These are phyloP conservation scores for Ustilago lituana DNA, from an alignment of 1,284 basidiomycete species.

Conservation along the genomic window DNA sequence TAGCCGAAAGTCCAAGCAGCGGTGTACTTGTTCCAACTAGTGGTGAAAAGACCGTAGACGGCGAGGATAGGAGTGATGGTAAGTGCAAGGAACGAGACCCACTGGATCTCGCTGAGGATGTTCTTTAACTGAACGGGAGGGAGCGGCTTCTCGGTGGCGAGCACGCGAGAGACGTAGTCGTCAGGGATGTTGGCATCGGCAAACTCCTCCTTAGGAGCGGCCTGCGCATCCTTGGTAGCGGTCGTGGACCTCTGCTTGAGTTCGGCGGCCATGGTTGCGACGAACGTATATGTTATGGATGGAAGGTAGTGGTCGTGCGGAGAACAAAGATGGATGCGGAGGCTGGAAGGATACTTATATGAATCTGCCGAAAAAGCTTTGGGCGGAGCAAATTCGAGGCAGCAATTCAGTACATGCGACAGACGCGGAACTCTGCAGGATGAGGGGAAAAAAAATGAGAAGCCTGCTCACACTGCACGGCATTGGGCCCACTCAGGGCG, in stretches of 20 bases:
- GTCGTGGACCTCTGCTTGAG: conserved; percentile 44
- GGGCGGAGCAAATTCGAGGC: not conserved
- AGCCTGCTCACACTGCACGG: no score
- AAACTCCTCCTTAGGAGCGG: conserved; percentile 50
- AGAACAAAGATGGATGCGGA: not conserved
- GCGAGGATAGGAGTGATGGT: conserved; percentile 59
- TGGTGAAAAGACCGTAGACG: conserved; percentile 61
- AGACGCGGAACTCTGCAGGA: no score
- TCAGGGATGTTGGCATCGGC: conserved; percentile 61
- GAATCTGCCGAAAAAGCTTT: not conserved
- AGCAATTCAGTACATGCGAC: conserved; percentile 2
- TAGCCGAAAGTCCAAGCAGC: conserved; percentile 54
- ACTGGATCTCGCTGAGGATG: conserved; percentile 64
- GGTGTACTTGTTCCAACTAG: conserved; percentile 51
- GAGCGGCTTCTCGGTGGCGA: conserved; percentile 55
- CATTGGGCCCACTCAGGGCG: no score
- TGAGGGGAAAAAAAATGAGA: no score
- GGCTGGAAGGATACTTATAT: conserved; percentile 21
- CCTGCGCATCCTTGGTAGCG: conserved; percentile 40
- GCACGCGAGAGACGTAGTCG: conserved; percentile 59
- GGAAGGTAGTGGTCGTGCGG: not conserved
- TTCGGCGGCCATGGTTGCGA: conserved; percentile 38
- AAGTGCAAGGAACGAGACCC: conserved; percentile 64
- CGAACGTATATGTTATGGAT: conserved; percentile 1
- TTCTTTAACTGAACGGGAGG: conserved; percentile 62